phyloP scores from a whole-genome alignment of 192 early-diverging fungal genomes.

The Linnemannia zychae region DNA sequence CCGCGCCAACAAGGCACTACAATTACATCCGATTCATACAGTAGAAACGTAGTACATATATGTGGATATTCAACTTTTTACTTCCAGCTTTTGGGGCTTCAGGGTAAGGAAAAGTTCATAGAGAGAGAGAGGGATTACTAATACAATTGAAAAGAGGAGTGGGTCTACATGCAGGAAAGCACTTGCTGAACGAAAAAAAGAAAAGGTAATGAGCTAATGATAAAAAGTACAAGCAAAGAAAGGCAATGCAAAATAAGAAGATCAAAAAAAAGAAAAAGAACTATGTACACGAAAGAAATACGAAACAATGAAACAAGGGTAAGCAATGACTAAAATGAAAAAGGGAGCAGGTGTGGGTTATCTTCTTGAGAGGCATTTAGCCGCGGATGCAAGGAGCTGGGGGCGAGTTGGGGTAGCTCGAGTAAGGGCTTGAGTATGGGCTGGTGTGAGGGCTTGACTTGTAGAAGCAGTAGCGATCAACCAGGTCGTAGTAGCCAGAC shows the following conservation, averaged over 20 bases:
- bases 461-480: slow-evolving; percentile 71
- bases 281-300: background rate
- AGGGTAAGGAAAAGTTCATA: background rate
- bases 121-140: background rate
- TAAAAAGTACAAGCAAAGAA: slow-evolving; percentile 23
- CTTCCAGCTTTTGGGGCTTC: background rate
- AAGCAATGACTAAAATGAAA: background rate
- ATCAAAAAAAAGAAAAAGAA: background rate
- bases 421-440: slow-evolving; percentile 27
- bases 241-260: background rate
- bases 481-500: slow-evolving; percentile 63
- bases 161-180: slow-evolving; percentile 5
- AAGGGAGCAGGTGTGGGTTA: no score
- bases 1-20: no score
- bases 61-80: background rate
- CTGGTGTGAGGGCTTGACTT: slow-evolving; percentile 40
- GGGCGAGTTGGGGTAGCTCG: slow-evolving; percentile 55
- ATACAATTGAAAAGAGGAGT: background rate
- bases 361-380: background rate
- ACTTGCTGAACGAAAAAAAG: slow-evolving; percentile 12
- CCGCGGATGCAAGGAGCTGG: slow-evolving; percentile 44
- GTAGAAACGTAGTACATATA: no score
- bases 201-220: background rate
- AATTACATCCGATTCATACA: background rate
- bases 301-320: background rate